phyloP scores from a whole-genome alignment of 2,329 filamentous ascomycete species.

The Mycosphaerelloides madeirae region DNA sequence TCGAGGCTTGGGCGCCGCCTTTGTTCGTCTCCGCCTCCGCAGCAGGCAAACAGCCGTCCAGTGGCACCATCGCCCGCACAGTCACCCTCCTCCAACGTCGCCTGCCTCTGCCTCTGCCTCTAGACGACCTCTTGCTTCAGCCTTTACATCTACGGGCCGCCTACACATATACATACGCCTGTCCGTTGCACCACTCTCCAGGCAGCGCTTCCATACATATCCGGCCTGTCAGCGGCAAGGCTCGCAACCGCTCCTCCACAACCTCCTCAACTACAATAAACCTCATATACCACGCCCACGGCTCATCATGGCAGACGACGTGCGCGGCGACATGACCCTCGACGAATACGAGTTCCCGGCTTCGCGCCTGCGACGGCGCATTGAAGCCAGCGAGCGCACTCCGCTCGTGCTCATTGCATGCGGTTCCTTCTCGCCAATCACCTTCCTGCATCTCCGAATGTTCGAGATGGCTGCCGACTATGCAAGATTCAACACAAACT shows the following conservation, averaged over 20 bases:
- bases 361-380: constrained; percentile 53
- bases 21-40: too few species aligned
- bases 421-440: constrained; percentile 47
- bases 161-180: too few species aligned
- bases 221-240: neutral
- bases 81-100: too few species aligned
- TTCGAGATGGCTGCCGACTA: constrained; percentile 83
- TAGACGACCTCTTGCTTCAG: too few species aligned
- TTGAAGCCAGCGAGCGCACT: constrained; percentile 53
- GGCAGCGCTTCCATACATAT: too few species aligned
- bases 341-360: constrained; percentile 58
- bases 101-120: too few species aligned
- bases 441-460: constrained; percentile 74
- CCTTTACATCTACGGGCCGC: neutral
- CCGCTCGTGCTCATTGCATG: constrained; percentile 66
- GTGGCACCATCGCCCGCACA: too few species aligned
- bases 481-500: constrained; percentile 68
- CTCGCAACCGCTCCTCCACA: constrained; percentile 1
- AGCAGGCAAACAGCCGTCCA: too few species aligned
- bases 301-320: constrained; percentile 22
- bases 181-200: neutral
- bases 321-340: constrained; percentile 32
- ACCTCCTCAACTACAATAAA: constrained; percentile 16
- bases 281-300: constrained; percentile 1
- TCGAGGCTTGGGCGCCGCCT: too few species aligned